Conservation (phyloP, 306 rosid species). For the Quercus gilva region DNA sequence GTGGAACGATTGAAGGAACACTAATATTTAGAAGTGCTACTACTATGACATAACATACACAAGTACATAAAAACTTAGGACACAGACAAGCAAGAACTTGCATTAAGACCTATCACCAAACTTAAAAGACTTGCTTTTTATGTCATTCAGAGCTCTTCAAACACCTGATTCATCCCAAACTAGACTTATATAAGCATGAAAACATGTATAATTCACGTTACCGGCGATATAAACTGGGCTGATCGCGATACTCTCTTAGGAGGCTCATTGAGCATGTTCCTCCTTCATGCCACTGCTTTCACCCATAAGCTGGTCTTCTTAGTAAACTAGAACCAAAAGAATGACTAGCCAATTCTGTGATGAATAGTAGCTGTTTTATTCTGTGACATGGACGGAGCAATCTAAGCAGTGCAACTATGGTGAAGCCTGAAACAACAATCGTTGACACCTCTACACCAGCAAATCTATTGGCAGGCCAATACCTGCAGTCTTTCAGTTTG, state of each 20-base stretch:
- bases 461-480: slow-evolving; percentile 51
- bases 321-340: not conserved
- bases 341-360: slow-evolving; percentile 16
- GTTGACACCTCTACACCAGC: slow-evolving; percentile 49
- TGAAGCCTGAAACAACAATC: slow-evolving; percentile 40
- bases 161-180: too few species aligned
- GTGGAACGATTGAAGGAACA: not conserved
- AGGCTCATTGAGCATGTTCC: slow-evolving; percentile 54
- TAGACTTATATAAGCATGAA: not conserved
- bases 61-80: not conserved
- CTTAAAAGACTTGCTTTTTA: not conserved
- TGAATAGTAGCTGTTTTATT: slow-evolving; percentile 21
- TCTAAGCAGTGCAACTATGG: slow-evolving; percentile 40
- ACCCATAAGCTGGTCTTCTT: slow-evolving; percentile 22
- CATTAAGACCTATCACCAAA: not conserved
- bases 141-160: too few species aligned
- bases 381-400: slow-evolving; percentile 40
- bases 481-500: slow-evolving; percentile 28
- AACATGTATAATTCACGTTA: slow-evolving; percentile 14
- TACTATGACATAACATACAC: not conserved
- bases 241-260: slow-evolving; percentile 42
- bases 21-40: not conserved
- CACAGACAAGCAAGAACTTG: not conserved
- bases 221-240: slow-evolving; percentile 53
- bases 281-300: slow-evolving; percentile 50